Evolutionary conservation across 257 asterid genomes (phyloP).

Genomic region (Solanum tacnaense): DNA sequence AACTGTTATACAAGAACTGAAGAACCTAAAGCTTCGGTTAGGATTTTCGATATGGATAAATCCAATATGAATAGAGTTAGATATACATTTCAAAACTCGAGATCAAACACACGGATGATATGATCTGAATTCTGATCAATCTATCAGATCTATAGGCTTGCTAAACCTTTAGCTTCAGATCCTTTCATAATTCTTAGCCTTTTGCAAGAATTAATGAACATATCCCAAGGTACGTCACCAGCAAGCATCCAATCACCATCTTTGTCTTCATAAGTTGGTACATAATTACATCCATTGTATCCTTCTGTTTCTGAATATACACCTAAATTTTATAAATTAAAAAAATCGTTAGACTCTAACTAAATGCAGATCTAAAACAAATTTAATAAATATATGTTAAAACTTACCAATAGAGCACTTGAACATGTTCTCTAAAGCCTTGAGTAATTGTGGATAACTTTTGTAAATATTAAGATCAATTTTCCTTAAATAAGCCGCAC

Average conservation of each 20-base stretch:
- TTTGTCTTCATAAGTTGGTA: conserved; percentile 77
- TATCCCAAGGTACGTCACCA: conserved; percentile 97
- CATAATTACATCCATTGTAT: conserved; percentile 54
- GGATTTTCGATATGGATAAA: neutral
- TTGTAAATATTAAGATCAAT: conserved; percentile 51
- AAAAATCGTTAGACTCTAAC: neutral
- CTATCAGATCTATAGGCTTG: neutral
- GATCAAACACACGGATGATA: neutral
- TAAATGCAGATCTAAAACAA: neutral
- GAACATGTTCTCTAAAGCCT: conserved; percentile 67
- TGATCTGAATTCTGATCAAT: neutral
- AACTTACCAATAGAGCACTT: conserved; percentile 56
- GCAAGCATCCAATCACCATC: conserved; percentile 97
- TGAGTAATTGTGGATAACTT: conserved; percentile 50
- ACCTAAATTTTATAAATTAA: neutral
- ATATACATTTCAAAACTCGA: neutral
- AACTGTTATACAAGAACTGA: neutral
- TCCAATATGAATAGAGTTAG: no score
- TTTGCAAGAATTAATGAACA: conserved; percentile 71
- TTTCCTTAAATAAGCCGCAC: conserved; percentile 82
- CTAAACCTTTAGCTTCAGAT: conserved; percentile 65
- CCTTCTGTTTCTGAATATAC: conserved; percentile 74
- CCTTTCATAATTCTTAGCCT: conserved; percentile 76
- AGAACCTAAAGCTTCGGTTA: neutral
- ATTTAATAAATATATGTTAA: neutral